Conservation (phyloP, 495 filamentous ascomycete genomes). For the Penicillium pancosmium region DNA sequence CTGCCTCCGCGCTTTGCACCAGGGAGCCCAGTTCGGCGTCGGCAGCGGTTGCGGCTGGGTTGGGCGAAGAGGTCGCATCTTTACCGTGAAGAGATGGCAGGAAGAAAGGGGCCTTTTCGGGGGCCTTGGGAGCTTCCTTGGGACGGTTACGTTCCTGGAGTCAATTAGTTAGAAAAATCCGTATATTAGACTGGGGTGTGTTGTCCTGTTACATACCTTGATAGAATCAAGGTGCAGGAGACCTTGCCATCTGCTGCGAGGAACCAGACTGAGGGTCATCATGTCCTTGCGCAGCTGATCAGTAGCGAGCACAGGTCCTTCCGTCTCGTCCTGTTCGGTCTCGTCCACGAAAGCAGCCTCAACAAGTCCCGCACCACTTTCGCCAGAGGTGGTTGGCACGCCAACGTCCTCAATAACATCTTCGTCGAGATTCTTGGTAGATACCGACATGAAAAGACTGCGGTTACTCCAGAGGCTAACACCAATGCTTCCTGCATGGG, state of each 20-base stretch:
- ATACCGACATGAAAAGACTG: conserved; percentile 83
- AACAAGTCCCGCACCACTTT: conserved; percentile 70
- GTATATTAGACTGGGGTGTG: not conserved
- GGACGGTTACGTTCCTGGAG: conserved; percentile 83
- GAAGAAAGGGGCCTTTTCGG: conserved; percentile 96
- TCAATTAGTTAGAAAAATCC: conserved; percentile 16
- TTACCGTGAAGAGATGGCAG: conserved; percentile 67
- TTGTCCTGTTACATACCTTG: conserved; percentile 47
- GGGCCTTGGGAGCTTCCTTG: conserved; percentile 84
- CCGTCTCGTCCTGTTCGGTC: conserved; percentile 49
- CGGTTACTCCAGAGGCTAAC: conserved; percentile 94
- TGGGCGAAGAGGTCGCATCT: conserved; percentile 23
- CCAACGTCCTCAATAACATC: conserved; percentile 64
- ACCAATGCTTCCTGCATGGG: conserved; percentile 81
- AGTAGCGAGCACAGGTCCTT: conserved; percentile 52
- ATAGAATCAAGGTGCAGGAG: conserved; percentile 88
- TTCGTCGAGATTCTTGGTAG: conserved; percentile 78
- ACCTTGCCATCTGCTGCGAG: conserved; percentile 89
- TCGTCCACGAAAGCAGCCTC: conserved; percentile 69
- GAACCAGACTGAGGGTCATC: conserved; percentile 85
- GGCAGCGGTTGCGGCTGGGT: conserved; percentile 21
- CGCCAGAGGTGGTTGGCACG: conserved; percentile 77
- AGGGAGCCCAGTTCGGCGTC: conserved; percentile 44
- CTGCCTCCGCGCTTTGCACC: conserved; percentile 39
- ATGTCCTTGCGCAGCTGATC: conserved; percentile 81